A percentile compares a stretch with the other conserved stretches of the same genome.
Conservation (phyloP, 148 eudicot genomes). For the Bassia scoparia region DNA sequence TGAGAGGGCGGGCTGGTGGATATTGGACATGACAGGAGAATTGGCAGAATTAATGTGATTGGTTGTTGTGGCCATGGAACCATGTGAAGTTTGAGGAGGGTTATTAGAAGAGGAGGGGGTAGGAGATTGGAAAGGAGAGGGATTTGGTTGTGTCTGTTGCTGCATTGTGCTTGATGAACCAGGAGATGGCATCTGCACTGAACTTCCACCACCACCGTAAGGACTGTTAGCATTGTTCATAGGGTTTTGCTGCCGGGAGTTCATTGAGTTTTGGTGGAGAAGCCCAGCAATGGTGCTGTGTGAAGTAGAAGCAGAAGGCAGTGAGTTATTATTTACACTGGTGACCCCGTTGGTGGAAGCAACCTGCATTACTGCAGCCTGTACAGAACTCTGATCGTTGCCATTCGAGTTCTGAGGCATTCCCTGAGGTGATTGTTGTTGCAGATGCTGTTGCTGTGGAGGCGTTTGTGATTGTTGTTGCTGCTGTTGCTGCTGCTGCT, state of each 20-base stretch:
- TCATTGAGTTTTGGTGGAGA: constrained; percentile 75
- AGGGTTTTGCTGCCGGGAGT: constrained; percentile 63
- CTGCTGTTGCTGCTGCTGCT: constrained; percentile 40
- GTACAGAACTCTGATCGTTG: constrained; percentile 43
- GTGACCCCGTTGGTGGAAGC: constrained; percentile 54
- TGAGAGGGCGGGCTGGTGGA: constrained; percentile 50
- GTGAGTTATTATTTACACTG: constrained; percentile 59
- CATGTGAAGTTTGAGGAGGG: constrained; percentile 44
- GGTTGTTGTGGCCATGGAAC: constrained; percentile 30
- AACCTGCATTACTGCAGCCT: constrained; percentile 45
- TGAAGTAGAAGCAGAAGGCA: constrained; percentile 47
- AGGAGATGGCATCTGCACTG: constrained; percentile 64
- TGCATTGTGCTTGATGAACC: constrained; percentile 53
- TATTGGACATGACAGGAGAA: constrained; percentile 51
- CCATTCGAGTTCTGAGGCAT: constrained; percentile 48
- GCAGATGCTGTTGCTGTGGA: constrained; percentile 28
- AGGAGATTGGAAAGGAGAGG: constrained; percentile 55
- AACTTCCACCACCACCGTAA: constrained; percentile 53
- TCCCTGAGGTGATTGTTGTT: constrained; percentile 34
- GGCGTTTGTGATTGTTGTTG: constrained; percentile 16
- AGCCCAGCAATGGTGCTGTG: constrained; percentile 55
- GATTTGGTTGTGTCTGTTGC: constrained; percentile 52
- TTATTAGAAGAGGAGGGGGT: constrained; percentile 57
- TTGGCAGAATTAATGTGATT: constrained; percentile 39
- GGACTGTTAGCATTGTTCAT: constrained; percentile 43